A percentile compares a stretch with the other conserved stretches of the same genome.
Conservation (phyloP, 306 rosid species). For the Myrica gale region DNA sequence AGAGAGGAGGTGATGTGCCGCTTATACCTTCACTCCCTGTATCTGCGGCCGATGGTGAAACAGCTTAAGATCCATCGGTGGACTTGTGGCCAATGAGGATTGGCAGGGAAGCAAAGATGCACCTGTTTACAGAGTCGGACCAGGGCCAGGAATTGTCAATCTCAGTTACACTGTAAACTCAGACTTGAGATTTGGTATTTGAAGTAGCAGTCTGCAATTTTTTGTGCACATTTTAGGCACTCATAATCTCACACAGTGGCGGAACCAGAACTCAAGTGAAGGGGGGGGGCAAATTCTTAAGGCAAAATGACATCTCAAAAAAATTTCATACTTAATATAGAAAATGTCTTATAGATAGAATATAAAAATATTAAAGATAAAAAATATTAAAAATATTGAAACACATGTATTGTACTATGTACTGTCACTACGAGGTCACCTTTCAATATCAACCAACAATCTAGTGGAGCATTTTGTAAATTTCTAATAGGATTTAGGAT, state of each 20-base stretch:
- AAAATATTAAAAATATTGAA: too few species aligned
- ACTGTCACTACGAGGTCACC: too few species aligned
- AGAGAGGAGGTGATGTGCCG: constrained; percentile 49
- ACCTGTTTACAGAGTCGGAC: constrained; percentile 56
- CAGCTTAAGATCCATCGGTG: constrained; percentile 50
- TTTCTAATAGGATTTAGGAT: too few species aligned
- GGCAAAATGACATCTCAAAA: too few species aligned
- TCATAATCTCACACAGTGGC: neutral
- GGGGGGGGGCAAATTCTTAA: too few species aligned
- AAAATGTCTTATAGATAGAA: too few species aligned
- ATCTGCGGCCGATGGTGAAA: constrained; percentile 57
- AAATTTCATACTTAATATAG: too few species aligned
- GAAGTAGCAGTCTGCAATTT: neutral
- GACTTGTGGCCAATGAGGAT: constrained; percentile 55
- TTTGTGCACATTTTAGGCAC: neutral
- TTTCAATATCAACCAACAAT: too few species aligned
- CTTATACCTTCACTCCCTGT: constrained; percentile 71
- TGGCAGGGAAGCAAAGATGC: constrained; percentile 72
- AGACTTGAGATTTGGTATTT: neutral
- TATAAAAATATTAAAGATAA: too few species aligned
- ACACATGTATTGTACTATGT: too few species aligned
- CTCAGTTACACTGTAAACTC: constrained; percentile 53
- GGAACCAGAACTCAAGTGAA: too few species aligned
- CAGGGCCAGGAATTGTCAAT: constrained; percentile 69
- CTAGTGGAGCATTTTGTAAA: too few species aligned